Evolutionary conservation across 768 basidiomycete genomes (phyloP).

Genomic region (Termitomyces heimii): DNA sequence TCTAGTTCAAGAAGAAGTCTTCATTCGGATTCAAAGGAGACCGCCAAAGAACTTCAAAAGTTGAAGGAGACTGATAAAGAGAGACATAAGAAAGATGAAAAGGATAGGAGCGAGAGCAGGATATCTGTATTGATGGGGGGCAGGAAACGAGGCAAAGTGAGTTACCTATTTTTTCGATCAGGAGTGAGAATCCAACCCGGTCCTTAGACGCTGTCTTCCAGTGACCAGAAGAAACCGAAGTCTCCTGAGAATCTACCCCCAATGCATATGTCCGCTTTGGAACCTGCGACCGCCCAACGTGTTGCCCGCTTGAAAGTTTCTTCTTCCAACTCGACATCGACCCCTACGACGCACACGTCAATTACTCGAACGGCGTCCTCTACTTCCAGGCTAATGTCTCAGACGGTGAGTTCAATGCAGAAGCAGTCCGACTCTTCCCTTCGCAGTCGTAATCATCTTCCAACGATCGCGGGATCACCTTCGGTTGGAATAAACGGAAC

Average conservation of each 20-base stretch:
- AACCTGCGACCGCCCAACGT: conserved; percentile 75
- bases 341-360: conserved; percentile 31
- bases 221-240: conserved; percentile 71
- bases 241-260: conserved; percentile 75
- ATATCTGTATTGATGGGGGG: conserved; percentile 86
- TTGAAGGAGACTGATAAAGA: conserved; percentile 46
- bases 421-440: conserved; percentile 83
- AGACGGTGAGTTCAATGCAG: conserved; percentile 82
- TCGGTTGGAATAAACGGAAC: conserved; percentile 66
- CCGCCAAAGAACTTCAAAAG: conserved; percentile 36
- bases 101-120: conserved; percentile 85
- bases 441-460: conserved; percentile 68
- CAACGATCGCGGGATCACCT: conserved; percentile 92
- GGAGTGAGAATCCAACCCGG: conserved; percentile 3
- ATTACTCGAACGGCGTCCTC: conserved; percentile 32
- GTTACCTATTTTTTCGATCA: conserved; percentile 10
- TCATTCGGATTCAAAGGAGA: conserved; percentile 62
- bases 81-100: conserved; percentile 69
- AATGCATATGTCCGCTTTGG: conserved; percentile 84
- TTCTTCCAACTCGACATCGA: conserved; percentile 38
- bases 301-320: conserved; percentile 74
- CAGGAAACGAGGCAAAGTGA: conserved; percentile 86
- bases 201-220: conserved; percentile 73
- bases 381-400: conserved; percentile 63
- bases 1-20: conserved; percentile 81